These are phyloP conservation scores for Vitis hybrid DNA, from an alignment of 177 flowering plant species.

Conservation along the genomic window DNA sequence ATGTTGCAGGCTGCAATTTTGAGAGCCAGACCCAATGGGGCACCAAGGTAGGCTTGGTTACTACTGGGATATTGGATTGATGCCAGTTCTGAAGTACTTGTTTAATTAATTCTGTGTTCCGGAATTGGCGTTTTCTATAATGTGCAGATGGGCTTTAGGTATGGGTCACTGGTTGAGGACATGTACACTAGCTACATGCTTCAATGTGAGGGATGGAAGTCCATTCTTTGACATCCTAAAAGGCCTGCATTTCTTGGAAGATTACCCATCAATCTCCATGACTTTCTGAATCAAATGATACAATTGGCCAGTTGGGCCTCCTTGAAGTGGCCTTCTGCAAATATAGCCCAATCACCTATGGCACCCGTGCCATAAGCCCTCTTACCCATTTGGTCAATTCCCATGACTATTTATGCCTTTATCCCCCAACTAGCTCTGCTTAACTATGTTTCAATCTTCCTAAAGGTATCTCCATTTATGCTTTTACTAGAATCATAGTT, in stretches of 20 bases:
- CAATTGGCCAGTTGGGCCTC: constrained; percentile 2
- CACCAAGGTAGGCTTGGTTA: constrained; percentile 2
- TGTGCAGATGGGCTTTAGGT: constrained; percentile 11
- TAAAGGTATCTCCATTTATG: too few relatives aligned
- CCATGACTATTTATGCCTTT: not conserved
- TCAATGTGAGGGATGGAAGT: constrained; percentile 9
- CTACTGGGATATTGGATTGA: too few relatives aligned
- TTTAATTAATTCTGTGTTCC: too few relatives aligned
- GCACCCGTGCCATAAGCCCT: not conserved
- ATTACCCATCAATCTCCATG: not conserved
- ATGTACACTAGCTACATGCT: constrained; percentile 10
- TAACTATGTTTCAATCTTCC: not conserved
- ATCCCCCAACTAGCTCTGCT: not conserved
- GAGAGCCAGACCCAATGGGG: constrained; percentile 2
- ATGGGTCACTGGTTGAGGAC: constrained; percentile 14
- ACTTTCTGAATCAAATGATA: constrained; percentile 3
- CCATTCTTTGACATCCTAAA: constrained; percentile 7
- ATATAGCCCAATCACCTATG: constrained; percentile 5
- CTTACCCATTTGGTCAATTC: not conserved
- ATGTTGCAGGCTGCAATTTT: constrained; percentile 2
- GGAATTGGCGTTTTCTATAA: too few relatives aligned
- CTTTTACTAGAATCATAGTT: too few relatives aligned
- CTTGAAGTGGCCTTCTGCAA: not conserved
- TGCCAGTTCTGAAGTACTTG: too few relatives aligned
- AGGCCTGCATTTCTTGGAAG: constrained; percentile 13